phyloP scores from a whole-genome alignment of 331 rosid genomes.

The Pyracantha coccinea region DNA sequence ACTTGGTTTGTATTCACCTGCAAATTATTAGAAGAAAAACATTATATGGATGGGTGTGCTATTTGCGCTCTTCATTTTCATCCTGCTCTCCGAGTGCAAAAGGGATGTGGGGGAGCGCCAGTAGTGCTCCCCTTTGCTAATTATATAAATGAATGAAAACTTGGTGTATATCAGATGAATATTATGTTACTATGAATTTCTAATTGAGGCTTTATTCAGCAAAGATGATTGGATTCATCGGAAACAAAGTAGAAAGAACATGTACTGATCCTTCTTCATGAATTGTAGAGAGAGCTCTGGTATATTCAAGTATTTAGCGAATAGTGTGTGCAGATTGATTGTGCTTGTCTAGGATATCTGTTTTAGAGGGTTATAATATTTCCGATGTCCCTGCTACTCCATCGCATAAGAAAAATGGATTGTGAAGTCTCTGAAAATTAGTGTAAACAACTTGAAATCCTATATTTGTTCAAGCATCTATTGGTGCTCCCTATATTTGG shows the following conservation, averaged over 20 bases:
- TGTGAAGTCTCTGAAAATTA: neutral
- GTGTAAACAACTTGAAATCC: no score
- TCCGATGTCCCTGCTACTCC: no score
- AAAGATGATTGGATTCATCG: neutral
- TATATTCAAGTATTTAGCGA: neutral
- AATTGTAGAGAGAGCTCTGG: neutral
- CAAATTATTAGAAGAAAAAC: neutral
- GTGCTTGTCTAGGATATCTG: neutral
- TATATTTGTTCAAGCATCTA: no score
- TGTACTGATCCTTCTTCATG: neutral
- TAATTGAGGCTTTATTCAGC: neutral
- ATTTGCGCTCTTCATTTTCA: neutral
- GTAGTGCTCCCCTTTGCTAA: neutral
- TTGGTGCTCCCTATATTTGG: no score
- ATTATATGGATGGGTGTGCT: neutral
- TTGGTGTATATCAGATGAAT: neutral
- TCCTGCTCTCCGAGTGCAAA: neutral
- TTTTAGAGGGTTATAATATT: neutral
- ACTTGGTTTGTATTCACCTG: neutral
- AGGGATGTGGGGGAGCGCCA: neutral
- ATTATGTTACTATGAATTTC: neutral
- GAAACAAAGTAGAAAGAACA: neutral
- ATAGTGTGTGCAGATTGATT: neutral
- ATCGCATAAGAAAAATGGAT: neutral
- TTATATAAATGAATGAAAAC: neutral